A percentile compares a stretch with the other conserved stretches of the same genome.
Evolutionary conservation across 148 eudicot species (phyloP).

Genomic region (Vaccinium myrtillus): DNA sequence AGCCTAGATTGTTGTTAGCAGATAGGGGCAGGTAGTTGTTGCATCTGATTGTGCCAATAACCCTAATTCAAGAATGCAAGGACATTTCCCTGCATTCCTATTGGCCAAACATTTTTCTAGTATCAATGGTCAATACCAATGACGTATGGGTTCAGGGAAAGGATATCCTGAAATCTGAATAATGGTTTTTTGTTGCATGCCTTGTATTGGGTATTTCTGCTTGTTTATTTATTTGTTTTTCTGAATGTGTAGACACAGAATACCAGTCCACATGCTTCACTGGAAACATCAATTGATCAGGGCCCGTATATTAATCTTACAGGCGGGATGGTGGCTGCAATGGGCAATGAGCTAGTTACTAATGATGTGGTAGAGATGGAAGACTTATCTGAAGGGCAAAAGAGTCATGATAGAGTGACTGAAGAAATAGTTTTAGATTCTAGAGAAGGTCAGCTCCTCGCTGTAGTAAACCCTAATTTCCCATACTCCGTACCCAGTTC

Average conservation of each 20-base stretch:
- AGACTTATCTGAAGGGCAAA: slow-evolving; percentile 23
- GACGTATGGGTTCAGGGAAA: background rate
- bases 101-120: background rate
- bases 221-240: background rate
- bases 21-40: background rate
- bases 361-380: slow-evolving; percentile 24
- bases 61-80: background rate
- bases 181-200: background rate
- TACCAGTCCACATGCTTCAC: slow-evolving; percentile 27
- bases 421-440: slow-evolving; percentile 19
- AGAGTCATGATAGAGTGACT: slow-evolving; percentile 17
- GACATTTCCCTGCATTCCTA: background rate
- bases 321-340: slow-evolving; percentile 75
- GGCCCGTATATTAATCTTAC: slow-evolving; percentile 69
- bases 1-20: background rate
- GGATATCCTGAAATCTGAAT: no score
- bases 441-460: slow-evolving; percentile 24
- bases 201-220: background rate
- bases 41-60: background rate
- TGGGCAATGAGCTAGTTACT: slow-evolving; percentile 37
- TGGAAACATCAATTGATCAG: slow-evolving; percentile 60
- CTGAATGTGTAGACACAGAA: slow-evolving; percentile 28
- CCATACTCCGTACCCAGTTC: slow-evolving; percentile 6
- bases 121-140: background rate
- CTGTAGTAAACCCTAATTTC: slow-evolving; percentile 18